phyloP scores from a whole-genome alignment of 371 early-diverging fungal genomes.

The Mucor sp. region DNA sequence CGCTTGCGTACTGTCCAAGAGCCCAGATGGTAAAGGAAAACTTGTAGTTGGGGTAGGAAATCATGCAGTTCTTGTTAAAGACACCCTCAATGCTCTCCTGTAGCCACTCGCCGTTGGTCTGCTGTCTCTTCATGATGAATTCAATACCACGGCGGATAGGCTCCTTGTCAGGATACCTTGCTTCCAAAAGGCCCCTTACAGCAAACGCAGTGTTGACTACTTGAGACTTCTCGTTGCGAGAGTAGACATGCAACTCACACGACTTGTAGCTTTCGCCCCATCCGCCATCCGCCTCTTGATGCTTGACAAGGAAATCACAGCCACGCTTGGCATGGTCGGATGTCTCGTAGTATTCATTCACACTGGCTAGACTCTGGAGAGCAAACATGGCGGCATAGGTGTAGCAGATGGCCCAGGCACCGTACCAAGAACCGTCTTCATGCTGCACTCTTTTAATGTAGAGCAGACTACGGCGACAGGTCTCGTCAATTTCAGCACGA shows the following conservation, averaged over 20 bases:
- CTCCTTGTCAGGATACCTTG: slow-evolving; percentile 78
- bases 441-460: slow-evolving; percentile 78
- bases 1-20: slow-evolving; percentile 82
- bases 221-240: slow-evolving; percentile 73
- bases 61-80: slow-evolving; percentile 92
- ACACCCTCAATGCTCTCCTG: slow-evolving; percentile 98
- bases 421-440: slow-evolving; percentile 93
- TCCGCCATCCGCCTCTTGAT: slow-evolving; percentile 92
- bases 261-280: slow-evolving; percentile 97
- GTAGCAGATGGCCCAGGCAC: slow-evolving; percentile 96
- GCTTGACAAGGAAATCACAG: slow-evolving; percentile 87
- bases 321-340: slow-evolving; percentile 47
- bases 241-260: slow-evolving; percentile 72
- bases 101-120: slow-evolving; percentile 90
- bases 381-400: slow-evolving; percentile 98
- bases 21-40: slow-evolving; percentile 96
- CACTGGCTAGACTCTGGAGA: slow-evolving; percentile 82
- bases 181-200: slow-evolving; percentile 85
- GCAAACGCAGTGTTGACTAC: slow-evolving; percentile 94
- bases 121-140: slow-evolving; percentile 86
- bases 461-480: slow-evolving; percentile 62
- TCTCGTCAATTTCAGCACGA: slow-evolving; percentile 75
- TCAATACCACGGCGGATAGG: slow-evolving; percentile 79
- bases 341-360: slow-evolving; percentile 82
- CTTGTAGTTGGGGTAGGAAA: slow-evolving; percentile 96